Evolutionary conservation across 495 filamentous ascomycete species (phyloP).

Genomic region (Aspergillus panamensis): DNA sequence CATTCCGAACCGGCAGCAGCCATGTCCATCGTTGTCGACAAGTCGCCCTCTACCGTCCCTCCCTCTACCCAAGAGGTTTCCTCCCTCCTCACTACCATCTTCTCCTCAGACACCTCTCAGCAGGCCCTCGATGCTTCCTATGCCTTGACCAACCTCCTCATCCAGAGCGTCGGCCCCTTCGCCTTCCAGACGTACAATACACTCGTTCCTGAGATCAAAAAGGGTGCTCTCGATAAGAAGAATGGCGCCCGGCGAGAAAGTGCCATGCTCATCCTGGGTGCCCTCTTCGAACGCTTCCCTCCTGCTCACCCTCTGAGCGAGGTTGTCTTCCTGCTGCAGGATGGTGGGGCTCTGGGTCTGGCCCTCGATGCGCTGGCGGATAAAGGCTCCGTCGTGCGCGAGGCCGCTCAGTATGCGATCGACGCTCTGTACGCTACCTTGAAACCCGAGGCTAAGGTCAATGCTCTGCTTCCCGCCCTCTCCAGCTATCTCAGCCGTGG

Average conservation of each 20-base stretch:
- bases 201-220: constrained; percentile 65
- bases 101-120: constrained; percentile 77
- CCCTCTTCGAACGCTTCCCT: constrained; percentile 86
- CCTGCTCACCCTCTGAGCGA: constrained; percentile 74
- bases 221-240: constrained; percentile 93
- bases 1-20: constrained; percentile 50
- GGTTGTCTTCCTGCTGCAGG: constrained; percentile 72
- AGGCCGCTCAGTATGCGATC: constrained; percentile 90
- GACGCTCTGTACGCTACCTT: constrained; percentile 81
- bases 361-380: constrained; percentile 87
- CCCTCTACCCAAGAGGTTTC: constrained; percentile 70
- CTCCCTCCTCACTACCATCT: constrained; percentile 68
- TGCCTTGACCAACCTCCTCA: constrained; percentile 71
- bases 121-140: constrained; percentile 85
- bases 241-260: constrained; percentile 80
- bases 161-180: constrained; percentile 72
- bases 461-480: constrained; percentile 71
- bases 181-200: constrained; percentile 68
- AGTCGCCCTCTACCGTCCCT: constrained; percentile 50
- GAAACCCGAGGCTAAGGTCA: constrained; percentile 74
- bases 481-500: constrained; percentile 70
- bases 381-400: constrained; percentile 82
- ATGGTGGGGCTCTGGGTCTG: constrained; percentile 65
- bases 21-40: constrained; percentile 60
- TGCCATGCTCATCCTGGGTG: constrained; percentile 91